Evolutionary conservation across 352 stramenopile species (phyloP).

Genomic region (Pythium apleroticum): DNA sequence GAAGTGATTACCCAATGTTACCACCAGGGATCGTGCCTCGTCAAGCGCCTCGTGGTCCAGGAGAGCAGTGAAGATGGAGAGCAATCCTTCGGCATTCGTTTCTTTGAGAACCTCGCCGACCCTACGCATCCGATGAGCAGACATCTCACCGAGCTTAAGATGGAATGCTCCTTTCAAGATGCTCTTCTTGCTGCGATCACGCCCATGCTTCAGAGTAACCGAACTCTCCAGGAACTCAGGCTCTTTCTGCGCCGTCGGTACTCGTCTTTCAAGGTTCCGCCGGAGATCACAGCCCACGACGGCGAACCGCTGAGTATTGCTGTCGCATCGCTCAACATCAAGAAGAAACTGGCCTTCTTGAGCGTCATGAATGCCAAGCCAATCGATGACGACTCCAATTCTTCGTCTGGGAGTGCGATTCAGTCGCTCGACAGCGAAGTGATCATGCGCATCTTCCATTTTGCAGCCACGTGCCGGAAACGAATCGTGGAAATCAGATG

Average conservation of each 20-base stretch:
- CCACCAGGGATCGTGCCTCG: neutral
- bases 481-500: too few relatives aligned
- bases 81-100: neutral
- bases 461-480: neutral
- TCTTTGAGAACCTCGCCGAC: neutral
- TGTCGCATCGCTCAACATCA: neutral
- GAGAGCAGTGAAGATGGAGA: neutral
- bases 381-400: neutral
- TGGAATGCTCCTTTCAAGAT: neutral
- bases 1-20: neutral
- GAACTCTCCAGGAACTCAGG: neutral
- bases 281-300: neutral
- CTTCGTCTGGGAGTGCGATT: neutral
- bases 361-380: neutral
- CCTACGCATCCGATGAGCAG: neutral
- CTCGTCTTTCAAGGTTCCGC: too few relatives aligned
- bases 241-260: too few relatives aligned
- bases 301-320: neutral
- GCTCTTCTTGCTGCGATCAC: neutral
- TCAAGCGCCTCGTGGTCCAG: neutral
- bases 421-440: neutral
- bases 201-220: neutral
- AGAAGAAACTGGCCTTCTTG: neutral
- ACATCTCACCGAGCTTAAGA: neutral
- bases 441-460: neutral